Conservation (phyloP, 2,329 filamentous ascomycete genomes). For the Hymenoscyphus linearis region DNA sequence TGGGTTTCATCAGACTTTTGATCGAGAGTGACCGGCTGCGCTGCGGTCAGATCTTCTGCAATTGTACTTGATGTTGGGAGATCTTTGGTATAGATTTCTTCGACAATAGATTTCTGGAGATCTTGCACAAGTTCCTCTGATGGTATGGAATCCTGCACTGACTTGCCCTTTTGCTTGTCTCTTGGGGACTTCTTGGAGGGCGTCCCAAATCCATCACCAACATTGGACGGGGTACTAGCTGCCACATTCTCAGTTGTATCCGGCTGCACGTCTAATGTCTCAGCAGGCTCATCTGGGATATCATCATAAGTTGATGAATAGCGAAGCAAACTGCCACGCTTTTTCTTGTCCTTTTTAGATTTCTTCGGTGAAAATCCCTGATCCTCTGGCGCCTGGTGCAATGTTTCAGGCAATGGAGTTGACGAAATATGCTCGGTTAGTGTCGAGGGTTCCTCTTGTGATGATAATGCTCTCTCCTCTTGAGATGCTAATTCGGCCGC, state of each 20-base stretch:
- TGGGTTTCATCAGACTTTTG: neutral
- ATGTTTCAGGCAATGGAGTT: neutral
- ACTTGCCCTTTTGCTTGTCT: constrained; percentile 13
- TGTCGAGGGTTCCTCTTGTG: neutral
- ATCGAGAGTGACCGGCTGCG: neutral
- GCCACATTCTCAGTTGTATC: neutral
- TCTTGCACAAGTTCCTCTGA: neutral
- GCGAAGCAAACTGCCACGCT: constrained; percentile 9
- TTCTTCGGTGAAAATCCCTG: constrained; percentile 6
- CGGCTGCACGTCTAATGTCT: neutral
- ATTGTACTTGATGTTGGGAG: neutral
- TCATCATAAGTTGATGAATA: constrained; percentile 8
- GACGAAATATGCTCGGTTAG: neutral
- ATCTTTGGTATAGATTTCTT: neutral
- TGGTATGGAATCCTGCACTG: neutral
- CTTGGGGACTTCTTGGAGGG: constrained; percentile 9
- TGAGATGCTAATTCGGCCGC: neutral
- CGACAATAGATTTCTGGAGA: neutral
- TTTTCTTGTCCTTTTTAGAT: constrained; percentile 13
- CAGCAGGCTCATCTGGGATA: neutral
- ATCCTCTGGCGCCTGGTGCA: constrained; percentile 1
- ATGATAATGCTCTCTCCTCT: neutral
- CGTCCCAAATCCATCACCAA: neutral
- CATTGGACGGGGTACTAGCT: neutral
- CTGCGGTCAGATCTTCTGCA: neutral